Conservation (phyloP, 2,329 filamentous ascomycete species). For the Ramularia endophylla region DNA sequence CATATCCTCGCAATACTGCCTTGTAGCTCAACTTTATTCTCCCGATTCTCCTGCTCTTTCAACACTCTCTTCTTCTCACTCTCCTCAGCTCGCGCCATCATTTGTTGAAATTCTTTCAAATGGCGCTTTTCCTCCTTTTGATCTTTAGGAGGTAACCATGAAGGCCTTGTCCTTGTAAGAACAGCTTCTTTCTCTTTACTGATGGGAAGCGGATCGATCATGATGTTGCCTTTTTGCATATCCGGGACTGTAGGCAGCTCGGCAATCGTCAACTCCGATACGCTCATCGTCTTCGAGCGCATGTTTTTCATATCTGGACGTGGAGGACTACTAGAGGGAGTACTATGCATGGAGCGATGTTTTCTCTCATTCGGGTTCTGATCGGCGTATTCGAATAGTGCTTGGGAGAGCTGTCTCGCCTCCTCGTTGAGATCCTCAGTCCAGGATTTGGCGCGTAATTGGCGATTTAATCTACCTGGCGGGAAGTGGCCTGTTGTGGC, state of each 20-base stretch:
- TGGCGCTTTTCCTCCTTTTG: constrained; percentile 88
- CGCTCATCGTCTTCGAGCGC: constrained; percentile 24
- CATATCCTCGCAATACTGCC: constrained; percentile 53
- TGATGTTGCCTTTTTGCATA: constrained; percentile 66
- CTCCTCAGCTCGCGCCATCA: constrained; percentile 63
- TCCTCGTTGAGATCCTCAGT: constrained; percentile 65
- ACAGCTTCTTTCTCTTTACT: constrained; percentile 85
- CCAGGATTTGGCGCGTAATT: constrained; percentile 61
- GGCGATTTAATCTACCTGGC: constrained; percentile 16
- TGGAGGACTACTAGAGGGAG: constrained; percentile 24
- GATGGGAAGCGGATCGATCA: constrained; percentile 77
- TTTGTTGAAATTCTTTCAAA: constrained; percentile 75
- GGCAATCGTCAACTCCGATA: too few species aligned
- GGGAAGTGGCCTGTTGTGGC: constrained; percentile 25
- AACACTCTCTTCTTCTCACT: constrained; percentile 48
- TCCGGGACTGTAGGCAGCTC: constrained; percentile 50
- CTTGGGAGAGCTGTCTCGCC: constrained; percentile 68
- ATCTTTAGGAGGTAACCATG: constrained; percentile 80
- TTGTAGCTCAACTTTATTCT: constrained; percentile 48
- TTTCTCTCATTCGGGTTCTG: constrained; percentile 40
- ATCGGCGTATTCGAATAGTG: constrained; percentile 71
- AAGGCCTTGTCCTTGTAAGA: constrained; percentile 68
- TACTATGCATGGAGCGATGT: constrained; percentile 15
- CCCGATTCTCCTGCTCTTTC: constrained; percentile 47
- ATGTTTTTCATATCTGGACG: constrained; percentile 19